phyloP scores from a whole-genome alignment of 805 yeast species.

The Suhomyces sp. region DNA sequence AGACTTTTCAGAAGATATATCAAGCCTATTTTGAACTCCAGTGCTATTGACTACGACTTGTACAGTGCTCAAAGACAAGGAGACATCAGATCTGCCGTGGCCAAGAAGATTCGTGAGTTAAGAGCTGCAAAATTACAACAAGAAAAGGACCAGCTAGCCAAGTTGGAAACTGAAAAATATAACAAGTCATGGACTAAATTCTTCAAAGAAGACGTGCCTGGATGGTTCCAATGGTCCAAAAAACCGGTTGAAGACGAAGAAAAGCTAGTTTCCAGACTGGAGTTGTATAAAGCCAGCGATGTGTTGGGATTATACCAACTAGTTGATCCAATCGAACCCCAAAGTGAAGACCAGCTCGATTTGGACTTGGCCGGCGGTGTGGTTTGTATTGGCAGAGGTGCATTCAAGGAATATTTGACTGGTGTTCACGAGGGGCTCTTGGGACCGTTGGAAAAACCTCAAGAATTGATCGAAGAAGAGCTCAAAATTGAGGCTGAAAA shows the following conservation, averaged over 20 bases:
- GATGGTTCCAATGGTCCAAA: constrained; percentile 17
- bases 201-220: constrained; percentile 18
- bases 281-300: constrained; percentile 40
- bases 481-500: constrained; percentile 9
- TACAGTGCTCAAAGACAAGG: constrained; percentile 83
- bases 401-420: constrained; percentile 84
- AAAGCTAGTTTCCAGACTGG: constrained; percentile 25
- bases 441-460: constrained; percentile 70
- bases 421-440: constrained; percentile 94
- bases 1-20: constrained; percentile 72
- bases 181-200: constrained; percentile 28
- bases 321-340: constrained; percentile 27
- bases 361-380: constrained; percentile 73
- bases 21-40: constrained; percentile 81
- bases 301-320: constrained; percentile 56
- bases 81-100: constrained; percentile 75
- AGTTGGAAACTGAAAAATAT: constrained; percentile 8
- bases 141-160: constrained; percentile 5
- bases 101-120: constrained; percentile 71
- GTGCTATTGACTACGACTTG: constrained; percentile 81
- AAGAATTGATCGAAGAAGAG: constrained; percentile 26
- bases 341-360: constrained; percentile 46
- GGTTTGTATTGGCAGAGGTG: constrained; percentile 91
- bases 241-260: constrained; percentile 21
- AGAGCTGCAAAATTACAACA: constrained; percentile 42